Evolutionary conservation across 257 asterid species (phyloP).

Genomic region (Solanum dulcamara): DNA sequence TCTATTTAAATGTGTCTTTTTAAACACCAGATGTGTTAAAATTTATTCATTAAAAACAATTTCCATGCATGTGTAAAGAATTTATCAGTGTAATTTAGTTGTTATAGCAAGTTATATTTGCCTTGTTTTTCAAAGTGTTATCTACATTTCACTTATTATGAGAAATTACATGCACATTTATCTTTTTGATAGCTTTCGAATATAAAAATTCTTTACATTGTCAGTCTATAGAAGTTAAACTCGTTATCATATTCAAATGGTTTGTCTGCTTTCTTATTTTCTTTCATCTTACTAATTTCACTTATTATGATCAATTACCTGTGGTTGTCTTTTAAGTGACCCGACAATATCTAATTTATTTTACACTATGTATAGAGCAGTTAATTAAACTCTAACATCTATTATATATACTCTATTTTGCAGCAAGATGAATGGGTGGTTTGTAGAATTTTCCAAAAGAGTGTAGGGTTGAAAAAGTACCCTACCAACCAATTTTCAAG

Average conservation of each 20-base stretch:
- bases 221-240: not conserved
- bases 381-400: not conserved
- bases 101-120: not conserved
- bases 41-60: not conserved
- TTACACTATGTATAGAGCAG: not conserved
- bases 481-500: conserved; percentile 43
- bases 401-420: not conserved
- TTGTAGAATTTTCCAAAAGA: conserved; percentile 84
- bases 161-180: not conserved
- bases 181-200: not conserved
- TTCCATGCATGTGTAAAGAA: not conserved
- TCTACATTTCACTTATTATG: not conserved
- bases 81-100: not conserved
- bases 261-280: not conserved
- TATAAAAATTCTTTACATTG: not conserved
- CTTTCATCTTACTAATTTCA: not conserved
- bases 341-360: not conserved
- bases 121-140: not conserved
- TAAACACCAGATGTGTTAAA: not conserved
- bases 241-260: not conserved
- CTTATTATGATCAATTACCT: not conserved
- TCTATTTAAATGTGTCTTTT: not conserved
- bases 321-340: not conserved
- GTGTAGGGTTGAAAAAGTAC: conserved; percentile 58
- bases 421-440: conserved; percentile 99